phyloP scores from a whole-genome alignment of 345 rosid genomes.

The Eucalyptus marginata region DNA sequence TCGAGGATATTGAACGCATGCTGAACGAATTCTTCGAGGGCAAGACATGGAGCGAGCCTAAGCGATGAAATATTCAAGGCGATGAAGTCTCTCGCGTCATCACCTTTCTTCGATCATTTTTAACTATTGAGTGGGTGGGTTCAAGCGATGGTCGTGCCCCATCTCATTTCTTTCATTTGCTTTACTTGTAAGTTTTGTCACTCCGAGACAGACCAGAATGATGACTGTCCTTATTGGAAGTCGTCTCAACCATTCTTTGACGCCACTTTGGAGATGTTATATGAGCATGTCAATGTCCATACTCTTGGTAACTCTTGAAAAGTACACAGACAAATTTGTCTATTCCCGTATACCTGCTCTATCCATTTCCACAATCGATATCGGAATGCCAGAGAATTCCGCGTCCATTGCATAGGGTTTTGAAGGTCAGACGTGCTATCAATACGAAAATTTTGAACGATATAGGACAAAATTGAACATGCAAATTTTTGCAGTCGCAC shows the following conservation, averaged over 20 bases:
- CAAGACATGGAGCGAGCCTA: conserved; percentile 78
- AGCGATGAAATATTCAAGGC: conserved; percentile 19
- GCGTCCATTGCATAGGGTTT: neutral
- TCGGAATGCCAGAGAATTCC: neutral
- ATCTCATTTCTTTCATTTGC: neutral
- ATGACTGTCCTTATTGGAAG: neutral
- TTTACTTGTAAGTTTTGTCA: neutral
- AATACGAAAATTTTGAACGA: neutral
- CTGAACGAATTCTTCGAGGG: conserved; percentile 89
- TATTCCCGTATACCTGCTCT: neutral
- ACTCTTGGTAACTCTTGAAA: neutral
- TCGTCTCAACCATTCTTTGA: neutral
- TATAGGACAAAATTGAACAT: neutral
- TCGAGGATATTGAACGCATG: conserved; percentile 86
- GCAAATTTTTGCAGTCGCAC: neutral
- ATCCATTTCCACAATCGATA: neutral
- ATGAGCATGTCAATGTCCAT: neutral
- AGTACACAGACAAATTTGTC: neutral
- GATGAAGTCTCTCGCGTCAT: neutral
- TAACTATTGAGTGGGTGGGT: neutral
- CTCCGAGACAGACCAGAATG: neutral
- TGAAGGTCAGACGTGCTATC: neutral
- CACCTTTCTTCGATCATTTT: neutral
- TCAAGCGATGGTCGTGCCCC: neutral
- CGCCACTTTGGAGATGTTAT: neutral